Conservation (phyloP, 805 yeast genomes). For the Zygoascus ofunaensis region DNA sequence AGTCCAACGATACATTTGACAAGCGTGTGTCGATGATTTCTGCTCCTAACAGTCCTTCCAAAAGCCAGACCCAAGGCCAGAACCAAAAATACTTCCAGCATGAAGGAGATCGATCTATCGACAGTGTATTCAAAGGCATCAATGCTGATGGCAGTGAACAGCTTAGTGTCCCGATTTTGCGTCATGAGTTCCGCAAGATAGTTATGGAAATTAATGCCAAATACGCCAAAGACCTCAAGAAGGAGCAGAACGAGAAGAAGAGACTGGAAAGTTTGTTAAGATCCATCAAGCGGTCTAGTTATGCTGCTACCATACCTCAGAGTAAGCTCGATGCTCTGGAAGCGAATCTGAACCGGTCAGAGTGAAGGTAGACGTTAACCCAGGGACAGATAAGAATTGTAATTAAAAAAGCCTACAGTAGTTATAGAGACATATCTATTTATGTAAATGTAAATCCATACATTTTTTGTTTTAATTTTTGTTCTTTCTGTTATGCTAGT, state of each 20-base stretch:
- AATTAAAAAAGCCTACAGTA: neutral
- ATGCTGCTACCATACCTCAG: conserved; percentile 17
- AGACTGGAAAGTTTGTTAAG: conserved; percentile 18
- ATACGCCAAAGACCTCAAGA: conserved; percentile 23
- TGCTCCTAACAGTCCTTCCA: conserved; percentile 7
- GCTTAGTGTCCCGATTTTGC: conserved; percentile 21
- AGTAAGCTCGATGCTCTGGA: conserved; percentile 14
- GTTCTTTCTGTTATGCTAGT: too few relatives aligned
- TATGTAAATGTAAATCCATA: too few relatives aligned
- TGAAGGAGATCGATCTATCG: neutral
- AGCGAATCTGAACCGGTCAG: neutral
- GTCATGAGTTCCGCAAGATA: conserved; percentile 29
- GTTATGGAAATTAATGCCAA: conserved; percentile 23
- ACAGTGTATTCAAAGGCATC: neutral
- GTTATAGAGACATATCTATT: conserved; percentile 1
- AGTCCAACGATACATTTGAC: conserved; percentile 11
- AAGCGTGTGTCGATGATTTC: conserved; percentile 16
- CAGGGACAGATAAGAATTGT: neutral
- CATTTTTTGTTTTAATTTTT: too few relatives aligned
- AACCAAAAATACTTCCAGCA: neutral
- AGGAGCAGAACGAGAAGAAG: conserved; percentile 20
- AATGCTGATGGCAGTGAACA: conserved; percentile 8
- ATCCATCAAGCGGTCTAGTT: conserved; percentile 20
- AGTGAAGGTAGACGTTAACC: neutral
- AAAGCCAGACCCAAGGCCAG: neutral